These are phyloP conservation scores for Cutaneotrichosporon daszewskae DNA, from an alignment of 1,284 basidiomycete species.

Conservation along the genomic window DNA sequence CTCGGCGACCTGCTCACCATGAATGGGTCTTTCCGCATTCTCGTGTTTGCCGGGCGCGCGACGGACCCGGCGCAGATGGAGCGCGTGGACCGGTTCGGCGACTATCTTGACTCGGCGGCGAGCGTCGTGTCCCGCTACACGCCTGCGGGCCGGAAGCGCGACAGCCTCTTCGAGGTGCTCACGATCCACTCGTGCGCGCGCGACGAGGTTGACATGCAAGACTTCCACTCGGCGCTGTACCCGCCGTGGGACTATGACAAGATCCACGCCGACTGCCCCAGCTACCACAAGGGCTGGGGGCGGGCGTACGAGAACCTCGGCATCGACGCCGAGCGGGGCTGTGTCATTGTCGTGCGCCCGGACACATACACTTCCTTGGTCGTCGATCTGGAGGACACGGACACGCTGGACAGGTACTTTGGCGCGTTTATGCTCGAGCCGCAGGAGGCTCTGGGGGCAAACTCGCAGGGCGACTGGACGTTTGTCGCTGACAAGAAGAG, in stretches of 20 bases:
- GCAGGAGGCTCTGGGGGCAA: not conserved
- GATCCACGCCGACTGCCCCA: slow-evolving; percentile 35
- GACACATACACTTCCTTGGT: slow-evolving; percentile 31
- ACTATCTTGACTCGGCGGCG: slow-evolving; percentile 45
- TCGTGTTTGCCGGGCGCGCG: slow-evolving; percentile 61
- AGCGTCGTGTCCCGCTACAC: slow-evolving; percentile 34
- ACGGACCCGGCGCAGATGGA: slow-evolving; percentile 47
- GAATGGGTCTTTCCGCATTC: slow-evolving; percentile 65
- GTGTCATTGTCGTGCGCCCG: slow-evolving; percentile 40
- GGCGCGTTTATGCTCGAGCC: slow-evolving; percentile 4
- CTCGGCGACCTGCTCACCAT: slow-evolving; percentile 64
- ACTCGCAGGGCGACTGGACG: slow-evolving; percentile 7
- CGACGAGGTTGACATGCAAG: slow-evolving; percentile 14
- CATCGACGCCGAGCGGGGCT: slow-evolving; percentile 34
- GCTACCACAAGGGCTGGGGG: slow-evolving; percentile 34
- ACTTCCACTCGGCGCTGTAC: slow-evolving; percentile 10
- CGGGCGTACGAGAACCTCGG: slow-evolving; percentile 42
- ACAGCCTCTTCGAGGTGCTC: slow-evolving; percentile 16
- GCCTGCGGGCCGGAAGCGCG: slow-evolving; percentile 31
- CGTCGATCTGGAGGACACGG: slow-evolving; percentile 16
- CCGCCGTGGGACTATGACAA: slow-evolving; percentile 16
- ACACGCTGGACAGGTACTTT: slow-evolving; percentile 3
- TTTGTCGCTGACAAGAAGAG: not conserved
- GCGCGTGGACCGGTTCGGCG: slow-evolving; percentile 51
- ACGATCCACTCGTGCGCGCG: slow-evolving; percentile 13